Base-by-base conservation (phyloP, 305 asterid species). In the Petunia hybrid region DNA sequence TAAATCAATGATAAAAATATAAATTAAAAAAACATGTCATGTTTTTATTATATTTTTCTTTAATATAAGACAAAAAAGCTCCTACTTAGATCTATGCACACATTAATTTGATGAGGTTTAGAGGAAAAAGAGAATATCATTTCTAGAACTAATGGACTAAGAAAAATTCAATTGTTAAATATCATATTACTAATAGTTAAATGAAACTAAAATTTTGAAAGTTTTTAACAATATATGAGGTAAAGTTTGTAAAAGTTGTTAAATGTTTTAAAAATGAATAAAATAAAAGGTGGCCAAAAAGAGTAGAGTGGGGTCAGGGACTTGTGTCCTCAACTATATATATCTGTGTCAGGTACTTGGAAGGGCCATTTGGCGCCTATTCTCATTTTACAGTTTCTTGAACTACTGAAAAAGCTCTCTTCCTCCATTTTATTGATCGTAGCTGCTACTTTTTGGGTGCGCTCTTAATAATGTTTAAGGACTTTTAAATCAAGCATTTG, bases 401-500 rank as follows among this genome's bases (percentile, higher is more conserved):
- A 13, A 48, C 13, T 55, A 74, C 2, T 53, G n/a, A 39, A 74
- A 53, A 36, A 2, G 14, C n/a, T 70, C 16, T 64, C 70, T 4
- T 9, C 22, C 64, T 22, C 39, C 31, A 38, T 38, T 10, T 22
- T 1, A 22, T 22, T 22, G 31, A 22, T 22, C 0, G 0, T 22
- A 22, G 31, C 31, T 1, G 31, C 31, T 22, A 22, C 0, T 0
- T 22, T 22, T 22, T 1, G 31, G 31, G 31, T 22, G 31, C 31
- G 31, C 31, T 22, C 4, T 57, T 57, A 57, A 1, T 3, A 60
- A 6, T 59, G 10, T n/a, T 42, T 42, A 16, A 1, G 5, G 57
- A 69, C 1, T 69, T 65, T 8, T 65, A 22, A 22, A 41, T 66
- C 74, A 66, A 14, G 74, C 53, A 68, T 2, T 68, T 68, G 75